phyloP scores from a whole-genome alignment of 2,329 filamentous ascomycete genomes.

The Alternaria atra region DNA sequence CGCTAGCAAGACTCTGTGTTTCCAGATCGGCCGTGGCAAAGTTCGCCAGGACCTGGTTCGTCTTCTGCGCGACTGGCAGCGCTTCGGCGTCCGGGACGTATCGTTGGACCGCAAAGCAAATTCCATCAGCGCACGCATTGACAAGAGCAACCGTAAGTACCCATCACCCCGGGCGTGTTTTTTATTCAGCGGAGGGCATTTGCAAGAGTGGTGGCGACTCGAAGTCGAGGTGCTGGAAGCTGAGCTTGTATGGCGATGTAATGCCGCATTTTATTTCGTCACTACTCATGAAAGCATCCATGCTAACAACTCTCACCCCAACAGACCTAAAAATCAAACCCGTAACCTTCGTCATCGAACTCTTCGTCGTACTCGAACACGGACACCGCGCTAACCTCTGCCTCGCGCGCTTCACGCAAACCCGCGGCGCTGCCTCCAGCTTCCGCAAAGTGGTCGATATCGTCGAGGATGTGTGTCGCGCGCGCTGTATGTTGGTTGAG shows the following conservation, averaged over 20 bases:
- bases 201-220: constrained; percentile 27
- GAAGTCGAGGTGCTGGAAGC: constrained; percentile 28
- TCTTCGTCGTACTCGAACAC: constrained; percentile 90
- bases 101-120: constrained; percentile 80
- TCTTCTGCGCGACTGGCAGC: constrained; percentile 79
- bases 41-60: constrained; percentile 80
- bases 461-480: constrained; percentile 73
- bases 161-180: constrained; percentile 15
- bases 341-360: constrained; percentile 85
- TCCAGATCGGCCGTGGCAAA: constrained; percentile 74
- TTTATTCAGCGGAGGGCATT: constrained; percentile 26
- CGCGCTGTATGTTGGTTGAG: constrained; percentile 72
- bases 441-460: constrained; percentile 85
- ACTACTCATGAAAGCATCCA: neutral
- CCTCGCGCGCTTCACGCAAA: constrained; percentile 86
- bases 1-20: constrained; percentile 76
- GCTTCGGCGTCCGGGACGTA: constrained; percentile 82
- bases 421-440: constrained; percentile 88
- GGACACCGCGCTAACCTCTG: constrained; percentile 78
- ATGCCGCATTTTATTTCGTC: constrained; percentile 18
- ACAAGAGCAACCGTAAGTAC: constrained; percentile 77
- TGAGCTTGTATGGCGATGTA: constrained; percentile 28
- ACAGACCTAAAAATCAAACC: constrained; percentile 82
- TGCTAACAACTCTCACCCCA: constrained; percentile 23
- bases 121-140: constrained; percentile 80